Conservation (phyloP, 2,329 filamentous ascomycete genomes). For the Gnomoniopsis smithogilvyi region DNA sequence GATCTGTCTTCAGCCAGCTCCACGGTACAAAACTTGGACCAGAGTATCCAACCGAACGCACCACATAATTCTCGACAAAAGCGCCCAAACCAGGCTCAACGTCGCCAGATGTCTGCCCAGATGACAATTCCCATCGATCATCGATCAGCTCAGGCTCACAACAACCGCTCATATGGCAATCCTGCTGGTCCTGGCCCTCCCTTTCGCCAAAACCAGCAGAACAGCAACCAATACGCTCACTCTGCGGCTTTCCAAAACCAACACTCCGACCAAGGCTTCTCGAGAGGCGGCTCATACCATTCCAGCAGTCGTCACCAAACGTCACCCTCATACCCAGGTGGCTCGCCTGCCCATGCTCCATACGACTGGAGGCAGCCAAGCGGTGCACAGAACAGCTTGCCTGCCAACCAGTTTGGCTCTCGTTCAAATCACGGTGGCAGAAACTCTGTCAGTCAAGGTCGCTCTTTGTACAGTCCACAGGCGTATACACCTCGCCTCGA, state of each 20-base stretch:
- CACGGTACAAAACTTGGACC: background rate
- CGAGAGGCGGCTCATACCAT: constrained; percentile 17
- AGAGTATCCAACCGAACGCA: background rate
- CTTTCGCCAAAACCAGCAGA: constrained; percentile 28
- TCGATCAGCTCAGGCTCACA: constrained; percentile 29
- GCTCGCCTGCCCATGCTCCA: constrained; percentile 19
- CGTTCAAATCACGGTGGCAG: constrained; percentile 9
- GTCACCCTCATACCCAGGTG: constrained; percentile 30
- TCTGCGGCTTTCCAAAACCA: constrained; percentile 29
- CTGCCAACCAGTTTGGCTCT: constrained; percentile 14
- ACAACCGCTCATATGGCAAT: constrained; percentile 28
- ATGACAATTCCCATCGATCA: constrained; percentile 54
- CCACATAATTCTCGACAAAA: constrained; percentile 37
- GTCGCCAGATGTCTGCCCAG: constrained; percentile 60
- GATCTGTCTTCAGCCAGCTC: background rate
- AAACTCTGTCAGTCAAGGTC: constrained; percentile 3
- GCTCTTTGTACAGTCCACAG: constrained; percentile 26
- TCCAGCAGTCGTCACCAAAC: constrained; percentile 28
- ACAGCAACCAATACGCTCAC: constrained; percentile 28
- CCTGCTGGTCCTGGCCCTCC: constrained; percentile 27
- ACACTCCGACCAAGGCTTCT: constrained; percentile 22
- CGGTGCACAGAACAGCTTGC: constrained; percentile 17
- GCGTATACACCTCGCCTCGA: constrained; percentile 33
- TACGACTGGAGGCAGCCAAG: constrained; percentile 27
- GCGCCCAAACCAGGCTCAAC: constrained; percentile 60